Conservation (phyloP, 805 yeast species). For the Zygosaccharomyces kombuchaensis region DNA sequence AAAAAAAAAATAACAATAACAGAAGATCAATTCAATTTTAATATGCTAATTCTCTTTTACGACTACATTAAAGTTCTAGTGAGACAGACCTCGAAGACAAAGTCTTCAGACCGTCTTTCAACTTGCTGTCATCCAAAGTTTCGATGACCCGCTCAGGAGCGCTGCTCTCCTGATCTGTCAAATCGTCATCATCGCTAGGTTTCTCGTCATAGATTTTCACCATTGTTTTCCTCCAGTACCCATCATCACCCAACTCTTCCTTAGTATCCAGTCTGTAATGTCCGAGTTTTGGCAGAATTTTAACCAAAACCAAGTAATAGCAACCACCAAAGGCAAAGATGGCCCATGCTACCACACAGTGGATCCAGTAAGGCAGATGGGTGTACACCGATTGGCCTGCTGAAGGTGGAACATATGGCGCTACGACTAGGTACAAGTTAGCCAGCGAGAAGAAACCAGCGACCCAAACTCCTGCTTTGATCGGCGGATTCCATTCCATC, state of each 20-base stretch:
- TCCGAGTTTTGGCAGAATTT: slow-evolving; percentile 50
- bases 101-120: not conserved
- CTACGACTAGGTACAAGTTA: slow-evolving; percentile 62
- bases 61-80: not conserved
- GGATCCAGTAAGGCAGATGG: slow-evolving; percentile 69
- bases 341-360: slow-evolving; percentile 80
- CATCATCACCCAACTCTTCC: slow-evolving; percentile 60
- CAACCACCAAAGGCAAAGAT: slow-evolving; percentile 59
- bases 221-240: slow-evolving; percentile 66
- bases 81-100: not conserved
- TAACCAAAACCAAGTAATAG: slow-evolving; percentile 66
- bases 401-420: slow-evolving; percentile 75
- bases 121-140: not conserved
- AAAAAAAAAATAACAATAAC: not conserved
- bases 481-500: slow-evolving; percentile 64
- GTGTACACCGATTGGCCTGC: slow-evolving; percentile 64
- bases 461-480: slow-evolving; percentile 61
- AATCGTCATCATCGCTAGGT: slow-evolving; percentile 6
- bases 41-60: not conserved
- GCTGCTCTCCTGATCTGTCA: not conserved
- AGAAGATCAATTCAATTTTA: not conserved
- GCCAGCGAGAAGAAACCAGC: slow-evolving; percentile 59
- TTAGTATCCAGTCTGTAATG: slow-evolving; percentile 48
- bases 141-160: not conserved
- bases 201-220: slow-evolving; percentile 23